Evolutionary conservation across 257 asterid species (phyloP), one percentile per base, ranked within the genome.

Genomic region (Solanum lignicaule): DNA sequence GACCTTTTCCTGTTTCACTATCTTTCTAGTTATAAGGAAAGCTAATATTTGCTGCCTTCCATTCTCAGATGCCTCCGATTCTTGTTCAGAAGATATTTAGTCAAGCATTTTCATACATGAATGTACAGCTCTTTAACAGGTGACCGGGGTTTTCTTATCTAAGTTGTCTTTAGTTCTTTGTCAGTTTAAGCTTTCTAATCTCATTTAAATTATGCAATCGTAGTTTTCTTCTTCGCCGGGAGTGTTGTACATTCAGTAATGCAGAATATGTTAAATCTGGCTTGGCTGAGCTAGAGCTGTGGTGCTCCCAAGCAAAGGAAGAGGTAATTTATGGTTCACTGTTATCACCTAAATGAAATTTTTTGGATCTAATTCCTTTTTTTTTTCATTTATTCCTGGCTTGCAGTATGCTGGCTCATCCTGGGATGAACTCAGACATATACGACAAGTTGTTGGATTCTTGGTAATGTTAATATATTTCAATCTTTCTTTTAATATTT

Each of bases 391-490:
- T 46, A 29, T 29, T 29, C 31, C 39, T 46, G 29, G 68, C 69
- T 87, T 87, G 87, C 98, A 97, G 99, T 97, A 95, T 90, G 98
- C 98, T 18, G 99, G 99, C 87, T 89, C 96, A 23, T 93, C 99
- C 62, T 97, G 99, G 99, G 99, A 97, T 92, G 99, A 97, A 90
- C 98, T 97, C 91, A 97, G 89, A 89, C 98, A 97, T 92, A 96
- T 96, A 89, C 92, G 99, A 92, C 99, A 97, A 90, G 94, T 98
- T 87, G 99, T 97, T 92, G 99, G 99, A n/a, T 97, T 97, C 96
- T 88, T 97, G 98, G 99, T 96, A 90, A 90, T 89, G 96, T 91
- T 87, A 25, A 83, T 85, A 31, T 81, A 38, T 89, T 87, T 87
- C 9, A 48, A 9, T 81, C 18, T 46, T 81, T 4, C 68, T 16